Percentiles rank a stretch among this genome's conserved stretches.
Conservation (phyloP, 2,329 filamentous ascomycete genomes). For the Fusarium temperatum region DNA sequence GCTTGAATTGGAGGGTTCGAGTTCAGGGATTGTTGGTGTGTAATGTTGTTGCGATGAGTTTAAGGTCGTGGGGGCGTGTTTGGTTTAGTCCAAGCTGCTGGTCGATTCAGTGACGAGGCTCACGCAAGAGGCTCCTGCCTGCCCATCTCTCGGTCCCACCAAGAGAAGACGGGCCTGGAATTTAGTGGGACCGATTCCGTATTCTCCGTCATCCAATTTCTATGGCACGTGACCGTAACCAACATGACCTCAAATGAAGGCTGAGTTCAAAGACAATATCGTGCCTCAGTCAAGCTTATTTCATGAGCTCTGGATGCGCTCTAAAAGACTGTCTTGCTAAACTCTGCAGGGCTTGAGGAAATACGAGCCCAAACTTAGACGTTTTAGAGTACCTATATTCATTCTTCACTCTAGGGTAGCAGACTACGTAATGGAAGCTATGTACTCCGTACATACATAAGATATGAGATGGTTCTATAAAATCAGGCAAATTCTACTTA, state of each 20-base stretch:
- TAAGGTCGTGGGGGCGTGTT: conserved; percentile 38
- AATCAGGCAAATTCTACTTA: background rate
- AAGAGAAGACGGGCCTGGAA: conserved; percentile 30
- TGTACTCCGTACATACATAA: too few species aligned
- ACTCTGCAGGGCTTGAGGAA: background rate
- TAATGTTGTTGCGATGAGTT: conserved; percentile 33
- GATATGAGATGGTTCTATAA: background rate
- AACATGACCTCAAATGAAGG: background rate
- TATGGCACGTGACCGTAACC: conserved; percentile 14
- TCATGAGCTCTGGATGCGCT: too few species aligned
- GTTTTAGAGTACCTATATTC: background rate
- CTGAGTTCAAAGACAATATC: background rate
- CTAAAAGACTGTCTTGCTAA: too few species aligned
- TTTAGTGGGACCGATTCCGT: conserved; percentile 36
- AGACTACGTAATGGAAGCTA: background rate
- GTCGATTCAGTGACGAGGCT: conserved; percentile 45
- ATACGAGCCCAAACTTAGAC: background rate
- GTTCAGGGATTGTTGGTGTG: conserved; percentile 18
- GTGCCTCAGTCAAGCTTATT: background rate
- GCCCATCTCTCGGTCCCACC: conserved; percentile 43
- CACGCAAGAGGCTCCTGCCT: conserved; percentile 53
- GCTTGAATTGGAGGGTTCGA: background rate
- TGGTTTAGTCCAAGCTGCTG: conserved; percentile 41
- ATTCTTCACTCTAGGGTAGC: background rate
- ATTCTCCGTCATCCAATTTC: background rate